These are phyloP conservation scores for Fusarium continuum DNA, from an alignment of 2,329 filamentous ascomycete species.

Conservation along the genomic window DNA sequence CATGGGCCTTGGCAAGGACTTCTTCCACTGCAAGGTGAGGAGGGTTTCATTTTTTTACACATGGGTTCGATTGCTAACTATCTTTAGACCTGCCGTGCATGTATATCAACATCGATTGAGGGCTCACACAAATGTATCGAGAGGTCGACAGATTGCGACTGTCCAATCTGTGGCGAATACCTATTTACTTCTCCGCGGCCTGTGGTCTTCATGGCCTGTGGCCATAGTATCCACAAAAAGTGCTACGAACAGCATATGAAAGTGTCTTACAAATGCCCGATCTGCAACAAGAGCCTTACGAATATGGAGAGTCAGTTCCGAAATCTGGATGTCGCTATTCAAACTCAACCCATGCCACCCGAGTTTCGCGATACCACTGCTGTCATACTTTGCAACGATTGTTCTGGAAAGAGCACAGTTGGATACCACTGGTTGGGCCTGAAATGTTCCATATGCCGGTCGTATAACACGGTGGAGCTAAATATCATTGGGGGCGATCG, in stretches of 20 bases:
- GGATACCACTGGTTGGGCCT: slow-evolving; percentile 94
- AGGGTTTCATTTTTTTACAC: background rate
- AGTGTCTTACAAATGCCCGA: slow-evolving; percentile 92
- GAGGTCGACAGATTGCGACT: slow-evolving; percentile 92
- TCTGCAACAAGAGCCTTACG: slow-evolving; percentile 94
- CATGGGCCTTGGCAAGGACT: slow-evolving; percentile 92
- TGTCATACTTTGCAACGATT: slow-evolving; percentile 93
- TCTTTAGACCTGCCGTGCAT: slow-evolving; percentile 83
- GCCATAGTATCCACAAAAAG: slow-evolving; percentile 91
- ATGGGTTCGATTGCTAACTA: background rate
- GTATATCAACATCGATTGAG: slow-evolving; percentile 88
- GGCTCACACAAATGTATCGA: slow-evolving; percentile 93
- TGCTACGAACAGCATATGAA: slow-evolving; percentile 91
- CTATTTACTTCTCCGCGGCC: slow-evolving; percentile 91
- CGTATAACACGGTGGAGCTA: slow-evolving; percentile 75
- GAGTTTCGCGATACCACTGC: slow-evolving; percentile 84
- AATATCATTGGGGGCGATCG: slow-evolving; percentile 62
- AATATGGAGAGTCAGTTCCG: slow-evolving; percentile 98
- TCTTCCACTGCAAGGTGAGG: slow-evolving; percentile 94
- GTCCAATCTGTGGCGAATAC: slow-evolving; percentile 95
- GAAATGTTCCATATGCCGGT: slow-evolving; percentile 80
- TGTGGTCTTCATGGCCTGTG: slow-evolving; percentile 94
- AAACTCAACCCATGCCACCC: slow-evolving; percentile 88
- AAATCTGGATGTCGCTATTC: slow-evolving; percentile 87
- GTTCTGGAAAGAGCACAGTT: slow-evolving; percentile 84